A percentile compares a stretch with the other conserved stretches of the same genome.
phyloP scores from a whole-genome alignment of 352 stramenopile genomes.

The Phytophthora crassamura region DNA sequence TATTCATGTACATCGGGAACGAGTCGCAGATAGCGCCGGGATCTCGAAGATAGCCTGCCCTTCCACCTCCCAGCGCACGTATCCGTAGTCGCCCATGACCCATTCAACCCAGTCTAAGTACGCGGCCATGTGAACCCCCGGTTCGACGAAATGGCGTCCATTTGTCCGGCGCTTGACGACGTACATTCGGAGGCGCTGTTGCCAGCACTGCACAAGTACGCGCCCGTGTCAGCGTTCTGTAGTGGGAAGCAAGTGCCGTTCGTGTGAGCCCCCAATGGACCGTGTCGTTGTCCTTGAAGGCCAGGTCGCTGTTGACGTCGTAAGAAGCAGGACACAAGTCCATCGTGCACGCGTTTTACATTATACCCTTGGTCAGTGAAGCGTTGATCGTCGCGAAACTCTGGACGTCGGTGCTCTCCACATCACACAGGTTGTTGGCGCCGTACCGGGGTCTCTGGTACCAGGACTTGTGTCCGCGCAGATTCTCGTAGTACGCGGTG shows the following conservation, averaged over 20 bases:
- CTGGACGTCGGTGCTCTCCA: constrained; percentile 29
- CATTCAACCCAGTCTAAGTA: constrained; percentile 74
- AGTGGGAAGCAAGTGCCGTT: constrained; percentile 43
- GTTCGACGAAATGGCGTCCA: constrained; percentile 90
- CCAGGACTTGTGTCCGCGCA: constrained; percentile 55
- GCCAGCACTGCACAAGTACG: constrained; percentile 42
- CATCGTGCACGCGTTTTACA: constrained; percentile 45
- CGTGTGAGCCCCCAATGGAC: constrained; percentile 39
- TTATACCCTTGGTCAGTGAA: constrained; percentile 38
- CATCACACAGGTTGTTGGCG: constrained; percentile 50
- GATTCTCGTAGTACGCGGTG: constrained; percentile 32
- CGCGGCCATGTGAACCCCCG: constrained; percentile 65
- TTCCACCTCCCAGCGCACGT: constrained; percentile 44
- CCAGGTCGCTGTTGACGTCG: constrained; percentile 3
- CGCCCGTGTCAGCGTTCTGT: constrained; percentile 44
- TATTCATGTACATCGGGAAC: constrained; percentile 66
- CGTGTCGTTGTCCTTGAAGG: constrained; percentile 28
- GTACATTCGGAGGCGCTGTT: constrained; percentile 30
- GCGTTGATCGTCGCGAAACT: constrained; percentile 39
- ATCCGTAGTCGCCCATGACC: constrained; percentile 45
- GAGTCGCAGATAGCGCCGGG: constrained; percentile 45
- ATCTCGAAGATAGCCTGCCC: constrained; percentile 25
- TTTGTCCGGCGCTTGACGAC: constrained; percentile 49
- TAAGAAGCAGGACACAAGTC: constrained; percentile 59
- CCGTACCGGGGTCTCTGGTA: constrained; percentile 61